A percentile compares a stretch with the other conserved stretches of the same genome.
Conservation (phyloP, 2,329 filamentous ascomycete species). For the Fusarium floridanum region DNA sequence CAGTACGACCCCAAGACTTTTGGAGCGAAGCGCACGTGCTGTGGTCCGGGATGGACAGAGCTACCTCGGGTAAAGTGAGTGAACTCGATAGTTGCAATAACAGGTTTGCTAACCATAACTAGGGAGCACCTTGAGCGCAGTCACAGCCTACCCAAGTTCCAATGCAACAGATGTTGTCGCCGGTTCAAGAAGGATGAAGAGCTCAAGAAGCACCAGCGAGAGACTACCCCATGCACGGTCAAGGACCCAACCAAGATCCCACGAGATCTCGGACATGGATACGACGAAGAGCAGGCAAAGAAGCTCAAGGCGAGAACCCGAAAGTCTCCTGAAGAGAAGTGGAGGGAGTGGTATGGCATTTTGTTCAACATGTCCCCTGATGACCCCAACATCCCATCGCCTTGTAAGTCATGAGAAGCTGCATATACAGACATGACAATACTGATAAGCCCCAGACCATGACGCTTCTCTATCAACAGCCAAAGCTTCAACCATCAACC, state of each 20-base stretch:
- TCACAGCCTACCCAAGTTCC: constrained; percentile 35
- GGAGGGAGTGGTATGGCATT: constrained; percentile 39
- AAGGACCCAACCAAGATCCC: constrained; percentile 26
- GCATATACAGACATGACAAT: too few species aligned
- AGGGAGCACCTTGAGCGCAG: constrained; percentile 44
- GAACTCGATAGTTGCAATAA: neutral
- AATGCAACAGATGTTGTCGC: constrained; percentile 38
- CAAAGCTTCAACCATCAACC: neutral
- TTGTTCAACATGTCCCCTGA: constrained; percentile 32
- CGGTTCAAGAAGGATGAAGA: constrained; percentile 35
- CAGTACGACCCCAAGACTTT: constrained; percentile 50
- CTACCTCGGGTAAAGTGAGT: constrained; percentile 45
- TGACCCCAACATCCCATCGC: constrained; percentile 38
- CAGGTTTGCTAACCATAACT: neutral
- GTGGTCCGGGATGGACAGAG: constrained; percentile 41
- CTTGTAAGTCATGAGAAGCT: constrained; percentile 34
- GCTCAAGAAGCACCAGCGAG: constrained; percentile 40
- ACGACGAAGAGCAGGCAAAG: constrained; percentile 40
- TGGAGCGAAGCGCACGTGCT: constrained; percentile 39
- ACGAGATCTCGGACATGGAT: constrained; percentile 38
- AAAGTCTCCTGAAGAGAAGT: constrained; percentile 22
- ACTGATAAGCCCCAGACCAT: constrained; percentile 9
- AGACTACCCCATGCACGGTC: constrained; percentile 29
- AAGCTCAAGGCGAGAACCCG: constrained; percentile 31
- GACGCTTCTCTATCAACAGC: constrained; percentile 6